Percentiles rank a stretch among this genome's conserved stretches.
These are phyloP conservation scores for Pyracantha coccinea DNA, from an alignment of 331 rosid genomes.

Conservation along the genomic window DNA sequence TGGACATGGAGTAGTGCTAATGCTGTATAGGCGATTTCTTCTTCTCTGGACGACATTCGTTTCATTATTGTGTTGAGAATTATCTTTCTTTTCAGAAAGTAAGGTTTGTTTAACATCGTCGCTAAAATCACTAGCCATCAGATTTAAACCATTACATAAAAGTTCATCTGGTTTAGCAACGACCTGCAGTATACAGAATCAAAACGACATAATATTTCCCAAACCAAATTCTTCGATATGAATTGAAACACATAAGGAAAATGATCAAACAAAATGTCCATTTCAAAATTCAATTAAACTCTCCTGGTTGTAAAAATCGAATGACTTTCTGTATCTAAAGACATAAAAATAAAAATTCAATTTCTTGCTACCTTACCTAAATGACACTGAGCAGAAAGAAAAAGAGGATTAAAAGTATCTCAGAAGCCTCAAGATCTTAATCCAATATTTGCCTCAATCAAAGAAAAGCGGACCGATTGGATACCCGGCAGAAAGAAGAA, in stretches of 20 bases:
- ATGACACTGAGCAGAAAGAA: too few relatives aligned
- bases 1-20: conserved; percentile 6
- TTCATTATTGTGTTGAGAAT: conserved; percentile 20
- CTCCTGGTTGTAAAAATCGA: not conserved
- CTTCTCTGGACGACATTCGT: conserved; percentile 41
- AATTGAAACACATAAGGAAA: not conserved
- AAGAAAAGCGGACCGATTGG: too few relatives aligned
- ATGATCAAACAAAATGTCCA: not conserved
- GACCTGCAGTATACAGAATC: not conserved
- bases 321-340: too few relatives aligned
- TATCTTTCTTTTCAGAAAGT: conserved; percentile 31
- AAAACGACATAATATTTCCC: not conserved
- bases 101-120: conserved; percentile 44
- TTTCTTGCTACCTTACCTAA: not conserved
- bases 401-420: too few relatives aligned
- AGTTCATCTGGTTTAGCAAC: not conserved
- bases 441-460: not conserved
- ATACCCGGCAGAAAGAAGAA: too few relatives aligned
- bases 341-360: not conserved
- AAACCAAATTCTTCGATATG: not conserved
- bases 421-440: not conserved
- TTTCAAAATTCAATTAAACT: not conserved
- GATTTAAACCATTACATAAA: not conserved
- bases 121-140: conserved; percentile 39
- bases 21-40: conserved; percentile 1